A percentile compares a stretch with the other conserved stretches of the same genome.
Conservation (phyloP, 306 rosid species). For the Quercus variabilis region DNA sequence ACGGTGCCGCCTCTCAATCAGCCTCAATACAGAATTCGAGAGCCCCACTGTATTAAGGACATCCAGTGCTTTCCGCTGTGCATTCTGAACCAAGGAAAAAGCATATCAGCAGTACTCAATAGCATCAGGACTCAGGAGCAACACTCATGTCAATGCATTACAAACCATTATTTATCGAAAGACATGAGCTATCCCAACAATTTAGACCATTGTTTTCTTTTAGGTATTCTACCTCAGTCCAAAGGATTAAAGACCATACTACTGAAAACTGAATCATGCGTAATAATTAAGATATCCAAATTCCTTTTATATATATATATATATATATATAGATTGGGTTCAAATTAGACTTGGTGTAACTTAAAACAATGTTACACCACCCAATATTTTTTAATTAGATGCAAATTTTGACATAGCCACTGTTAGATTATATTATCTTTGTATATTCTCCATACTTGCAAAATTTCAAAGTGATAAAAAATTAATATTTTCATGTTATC, state of each 20-base stretch:
- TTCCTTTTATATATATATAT: no score
- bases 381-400: no score
- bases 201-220: not conserved
- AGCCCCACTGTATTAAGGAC: constrained; percentile 77
- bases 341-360: no score
- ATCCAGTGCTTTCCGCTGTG: constrained; percentile 83
- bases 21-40: constrained; percentile 74
- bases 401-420: no score
- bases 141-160: not conserved
- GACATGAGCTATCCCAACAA: not conserved
- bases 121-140: not conserved
- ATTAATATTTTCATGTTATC: no score
- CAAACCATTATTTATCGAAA: not conserved
- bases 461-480: no score
- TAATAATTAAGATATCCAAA: not conserved
- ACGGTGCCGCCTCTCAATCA: constrained; percentile 79
- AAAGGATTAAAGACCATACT: not conserved
- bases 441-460: no score
- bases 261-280: not conserved
- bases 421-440: no score
- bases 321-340: no score
- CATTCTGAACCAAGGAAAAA: constrained; percentile 48
- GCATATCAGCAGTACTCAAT: not conserved
- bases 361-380: no score
- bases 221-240: not conserved